These are phyloP conservation scores for Acarospora socialis DNA, from an alignment of 2,329 filamentous ascomycete genomes.

Conservation along the genomic window DNA sequence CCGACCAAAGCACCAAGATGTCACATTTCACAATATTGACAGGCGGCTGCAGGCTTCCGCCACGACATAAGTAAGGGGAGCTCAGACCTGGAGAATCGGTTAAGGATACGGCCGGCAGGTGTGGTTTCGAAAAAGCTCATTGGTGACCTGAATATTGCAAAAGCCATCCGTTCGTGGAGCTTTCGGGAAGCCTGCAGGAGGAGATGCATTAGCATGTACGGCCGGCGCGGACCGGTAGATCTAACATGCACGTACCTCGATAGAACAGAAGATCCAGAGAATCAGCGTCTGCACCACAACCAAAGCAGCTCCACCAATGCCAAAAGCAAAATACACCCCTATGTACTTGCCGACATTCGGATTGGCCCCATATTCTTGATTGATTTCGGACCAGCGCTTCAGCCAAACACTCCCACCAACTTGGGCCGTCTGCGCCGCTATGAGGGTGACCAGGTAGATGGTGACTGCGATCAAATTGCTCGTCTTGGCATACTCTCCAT, in stretches of 20 bases:
- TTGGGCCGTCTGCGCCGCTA: constrained; percentile 68
- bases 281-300: constrained; percentile 88
- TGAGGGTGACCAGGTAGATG: constrained; percentile 62
- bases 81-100: constrained; percentile 77
- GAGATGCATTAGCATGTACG: constrained; percentile 10
- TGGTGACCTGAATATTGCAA: constrained; percentile 88
- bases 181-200: constrained; percentile 65
- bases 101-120: constrained; percentile 87
- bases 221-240: constrained; percentile 1
- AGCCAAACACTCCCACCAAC: constrained; percentile 86
- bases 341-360: constrained; percentile 75
- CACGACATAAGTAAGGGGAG: constrained; percentile 1
- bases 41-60: background rate
- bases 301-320: constrained; percentile 68
- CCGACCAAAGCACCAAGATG: too few species aligned
- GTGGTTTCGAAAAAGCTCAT: constrained; percentile 99
- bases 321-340: constrained; percentile 89
- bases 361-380: constrained; percentile 54
- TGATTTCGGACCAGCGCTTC: constrained; percentile 78
- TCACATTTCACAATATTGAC: background rate
- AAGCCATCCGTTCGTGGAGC: constrained; percentile 93
- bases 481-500: constrained; percentile 84
- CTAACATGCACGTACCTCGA: constrained; percentile 50
- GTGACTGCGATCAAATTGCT: constrained; percentile 76
- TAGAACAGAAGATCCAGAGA: constrained; percentile 98